phyloP scores from a whole-genome alignment of 2,329 filamentous ascomycete genomes.

The Aspergillus sp. region DNA sequence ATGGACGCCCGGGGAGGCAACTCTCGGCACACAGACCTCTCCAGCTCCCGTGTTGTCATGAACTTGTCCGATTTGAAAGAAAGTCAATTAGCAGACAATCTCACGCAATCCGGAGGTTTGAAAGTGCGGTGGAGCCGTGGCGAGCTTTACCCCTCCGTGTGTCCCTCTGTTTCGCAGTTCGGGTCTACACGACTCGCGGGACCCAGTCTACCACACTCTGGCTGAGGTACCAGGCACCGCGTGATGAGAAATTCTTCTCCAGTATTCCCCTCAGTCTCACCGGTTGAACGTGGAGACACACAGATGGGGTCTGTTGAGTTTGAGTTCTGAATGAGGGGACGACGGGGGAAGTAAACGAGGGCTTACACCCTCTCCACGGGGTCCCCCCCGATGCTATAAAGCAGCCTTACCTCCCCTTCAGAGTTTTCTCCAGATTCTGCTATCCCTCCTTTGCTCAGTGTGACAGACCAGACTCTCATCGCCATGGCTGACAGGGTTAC shows the following conservation, averaged over 20 bases:
- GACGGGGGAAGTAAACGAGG: neutral
- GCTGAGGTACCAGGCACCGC: neutral
- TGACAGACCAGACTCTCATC: too few species aligned
- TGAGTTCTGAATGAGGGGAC: neutral
- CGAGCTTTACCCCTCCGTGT: too few species aligned
- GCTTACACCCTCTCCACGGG: neutral
- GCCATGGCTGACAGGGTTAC: conserved; percentile 1
- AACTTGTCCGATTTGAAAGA: too few species aligned
- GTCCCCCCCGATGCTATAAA: neutral
- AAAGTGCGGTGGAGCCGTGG: neutral
- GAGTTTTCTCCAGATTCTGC: neutral
- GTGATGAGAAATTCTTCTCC: conserved; percentile 4
- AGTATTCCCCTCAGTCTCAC: conserved; percentile 5
- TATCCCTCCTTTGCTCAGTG: neutral
- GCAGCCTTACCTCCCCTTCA: neutral
- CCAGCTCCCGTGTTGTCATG: too few species aligned
- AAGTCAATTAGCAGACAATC: too few species aligned
- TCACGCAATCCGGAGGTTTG: neutral
- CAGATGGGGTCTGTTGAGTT: neutral
- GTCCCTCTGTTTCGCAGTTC: too few species aligned
- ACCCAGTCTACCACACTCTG: neutral
- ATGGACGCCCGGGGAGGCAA: too few species aligned
- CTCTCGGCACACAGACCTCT: neutral
- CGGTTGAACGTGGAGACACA: conserved; percentile 1
- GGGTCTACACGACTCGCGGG: too few species aligned